phyloP scores from a whole-genome alignment of 2,329 filamentous ascomycete genomes.

The Neoascochyta sp. region DNA sequence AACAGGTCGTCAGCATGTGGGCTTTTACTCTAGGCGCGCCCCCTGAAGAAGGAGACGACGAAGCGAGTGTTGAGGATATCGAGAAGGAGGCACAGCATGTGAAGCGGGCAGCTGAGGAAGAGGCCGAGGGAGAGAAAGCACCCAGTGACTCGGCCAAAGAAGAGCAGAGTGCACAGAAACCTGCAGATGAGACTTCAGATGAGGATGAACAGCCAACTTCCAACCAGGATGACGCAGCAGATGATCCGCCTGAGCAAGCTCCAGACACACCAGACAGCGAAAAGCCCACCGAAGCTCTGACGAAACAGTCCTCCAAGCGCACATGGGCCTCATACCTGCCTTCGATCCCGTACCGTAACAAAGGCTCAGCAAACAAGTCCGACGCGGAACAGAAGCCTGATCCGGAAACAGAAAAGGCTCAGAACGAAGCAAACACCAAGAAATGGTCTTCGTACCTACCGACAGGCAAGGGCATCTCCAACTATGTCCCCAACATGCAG shows the following conservation, averaged over 20 bases:
- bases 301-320: conserved; percentile 21
- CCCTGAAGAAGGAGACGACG: conserved; percentile 36
- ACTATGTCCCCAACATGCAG: conserved; percentile 44
- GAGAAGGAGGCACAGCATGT: conserved; percentile 22
- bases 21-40: conserved; percentile 48
- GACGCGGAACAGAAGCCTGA: conserved; percentile 20
- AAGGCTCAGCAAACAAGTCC: conserved; percentile 15
- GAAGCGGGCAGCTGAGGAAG: conserved; percentile 16
- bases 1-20: conserved; percentile 50
- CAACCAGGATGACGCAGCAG: conserved; percentile 3
- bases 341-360: conserved; percentile 37
- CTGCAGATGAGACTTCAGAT: background rate
- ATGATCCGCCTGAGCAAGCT: conserved; percentile 29
- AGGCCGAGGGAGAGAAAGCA: conserved; percentile 3
- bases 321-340: conserved; percentile 41
- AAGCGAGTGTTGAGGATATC: conserved; percentile 21
- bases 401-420: conserved; percentile 27
- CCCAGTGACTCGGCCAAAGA: background rate
- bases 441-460: conserved; percentile 49
- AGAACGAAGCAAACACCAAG: conserved; percentile 36
- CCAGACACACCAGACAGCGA: conserved; percentile 24
- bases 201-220: conserved; percentile 3
- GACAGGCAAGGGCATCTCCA: conserved; percentile 47
- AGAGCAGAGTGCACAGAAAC: conserved; percentile 1
- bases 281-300: conserved; percentile 11